Base-by-base conservation (phyloP, 495 filamentous ascomycete genomes). In the Corynascus novoguineensis region DNA sequence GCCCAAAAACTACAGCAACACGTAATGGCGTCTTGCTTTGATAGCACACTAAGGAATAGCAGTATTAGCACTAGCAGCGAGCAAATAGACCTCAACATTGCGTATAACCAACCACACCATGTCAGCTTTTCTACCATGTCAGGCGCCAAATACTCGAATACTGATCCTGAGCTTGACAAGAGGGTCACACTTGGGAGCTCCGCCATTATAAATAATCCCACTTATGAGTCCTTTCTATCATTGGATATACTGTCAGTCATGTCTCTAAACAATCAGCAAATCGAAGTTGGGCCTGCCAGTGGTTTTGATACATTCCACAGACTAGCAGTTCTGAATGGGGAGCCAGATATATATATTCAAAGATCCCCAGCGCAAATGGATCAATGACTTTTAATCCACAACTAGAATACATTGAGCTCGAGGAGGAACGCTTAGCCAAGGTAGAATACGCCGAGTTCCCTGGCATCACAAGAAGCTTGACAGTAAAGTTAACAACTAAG, bases 111-210 rank as follows among this genome's bases (percentile, higher is more conserved):
- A 15, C 75, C 73, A 21, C 74, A 80, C 49, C 73, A 75, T 25
- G 77, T 73, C 37, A 79, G 77, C 66, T 78, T 77, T 27, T 76
- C 74, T 9, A 17, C 54, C 12, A 27, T 49, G 0, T 54, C 60
- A 9, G 78, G 79, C 55, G 72, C 73, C 28, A 77, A 80, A 59
- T 74, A 78, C 51, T 80, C 77, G 15, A 74, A 77, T 52, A 65
- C 78, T 37, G 78, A 80, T 48, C 68, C 78, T 55, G 79, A 79
- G 58, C 66, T 71, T 53, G 77, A 80, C 57, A 80, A 80, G 47
- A 66, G 64, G 47, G 63, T 59, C n/a, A 65, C 71, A n/a, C 68
- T 79, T 27, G 66, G 73, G 70, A 76, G 74, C n/a, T 75, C 76
- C 2, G 67, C 68, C 44, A 78, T 74, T 59, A 70, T 75, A 42